Conservation (phyloP, 2,329 filamentous ascomycete genomes). For the Trichoderma cornu-damae region DNA sequence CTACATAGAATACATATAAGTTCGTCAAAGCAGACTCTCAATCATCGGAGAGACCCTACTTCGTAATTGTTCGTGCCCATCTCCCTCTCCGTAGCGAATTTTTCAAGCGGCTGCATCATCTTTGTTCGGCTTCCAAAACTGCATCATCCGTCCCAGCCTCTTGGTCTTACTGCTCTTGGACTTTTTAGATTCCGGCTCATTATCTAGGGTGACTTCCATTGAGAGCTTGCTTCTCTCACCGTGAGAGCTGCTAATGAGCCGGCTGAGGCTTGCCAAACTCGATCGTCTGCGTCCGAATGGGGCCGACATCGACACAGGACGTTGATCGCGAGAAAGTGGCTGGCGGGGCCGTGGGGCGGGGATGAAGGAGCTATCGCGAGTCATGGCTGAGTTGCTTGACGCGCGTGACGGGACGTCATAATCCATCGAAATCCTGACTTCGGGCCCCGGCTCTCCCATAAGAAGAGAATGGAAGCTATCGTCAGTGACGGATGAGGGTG, state of each 20-base stretch:
- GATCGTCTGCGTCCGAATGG: conserved; percentile 66
- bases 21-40: conserved; percentile 28
- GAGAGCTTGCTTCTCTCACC: conserved; percentile 71
- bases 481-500: conserved; percentile 67
- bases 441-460: conserved; percentile 68
- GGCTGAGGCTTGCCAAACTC: conserved; percentile 70
- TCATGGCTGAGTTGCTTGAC: conserved; percentile 73
- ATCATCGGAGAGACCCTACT: neutral
- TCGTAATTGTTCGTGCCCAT: conserved; percentile 13
- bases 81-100: neutral
- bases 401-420: conserved; percentile 66
- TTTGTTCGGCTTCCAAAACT: conserved; percentile 68
- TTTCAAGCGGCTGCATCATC: conserved; percentile 28
- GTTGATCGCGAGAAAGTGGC: conserved; percentile 48
- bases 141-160: conserved; percentile 68
- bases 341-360: conserved; percentile 45
- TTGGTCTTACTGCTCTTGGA: conserved; percentile 59
- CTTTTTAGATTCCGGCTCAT: conserved; percentile 51
- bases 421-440: conserved; percentile 65
- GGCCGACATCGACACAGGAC: conserved; percentile 56
- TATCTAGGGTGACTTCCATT: conserved; percentile 57
- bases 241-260: conserved; percentile 69
- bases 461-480: conserved; percentile 65
- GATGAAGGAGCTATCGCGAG: conserved; percentile 56
- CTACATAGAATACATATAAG: conserved; percentile 38